These are phyloP conservation scores for Vitis rotundifolia DNA, from an alignment of 164 flowering plant species.

Conservation along the genomic window DNA sequence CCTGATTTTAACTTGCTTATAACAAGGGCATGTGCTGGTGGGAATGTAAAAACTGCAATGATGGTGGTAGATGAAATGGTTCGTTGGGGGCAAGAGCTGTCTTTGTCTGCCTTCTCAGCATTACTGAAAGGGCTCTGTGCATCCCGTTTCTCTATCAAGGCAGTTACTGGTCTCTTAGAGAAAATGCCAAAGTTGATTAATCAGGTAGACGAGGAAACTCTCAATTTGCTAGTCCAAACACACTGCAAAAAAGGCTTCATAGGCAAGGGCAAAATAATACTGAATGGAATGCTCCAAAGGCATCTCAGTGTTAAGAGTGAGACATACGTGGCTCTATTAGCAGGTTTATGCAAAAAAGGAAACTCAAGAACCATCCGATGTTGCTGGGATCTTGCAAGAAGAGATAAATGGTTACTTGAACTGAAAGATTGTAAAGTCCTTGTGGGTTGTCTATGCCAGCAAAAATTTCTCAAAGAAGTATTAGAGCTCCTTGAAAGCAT, in stretches of 20 bases:
- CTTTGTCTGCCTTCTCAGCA: constrained; percentile 42
- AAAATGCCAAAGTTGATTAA: constrained; percentile 38
- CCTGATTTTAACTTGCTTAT: constrained; percentile 60
- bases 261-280: constrained; percentile 29
- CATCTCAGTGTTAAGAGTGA: constrained; percentile 29
- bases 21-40: constrained; percentile 34
- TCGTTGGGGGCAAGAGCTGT: constrained; percentile 68
- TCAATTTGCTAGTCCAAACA: constrained; percentile 59
- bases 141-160: constrained; percentile 31
- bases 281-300: constrained; percentile 51
- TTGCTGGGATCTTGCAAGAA: constrained; percentile 50
- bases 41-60: constrained; percentile 41
- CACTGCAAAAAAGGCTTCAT: constrained; percentile 43
- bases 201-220: constrained; percentile 54
- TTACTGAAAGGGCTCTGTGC: constrained; percentile 42
- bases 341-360: constrained; percentile 47
- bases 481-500: constrained; percentile 52
- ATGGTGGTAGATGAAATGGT: constrained; percentile 45
- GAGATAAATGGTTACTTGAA: constrained; percentile 55
- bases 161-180: constrained; percentile 37
- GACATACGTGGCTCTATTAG: constrained; percentile 48
- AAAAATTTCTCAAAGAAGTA: constrained; percentile 49
- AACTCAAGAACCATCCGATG: constrained; percentile 27
- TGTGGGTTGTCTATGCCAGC: constrained; percentile 40
- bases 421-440: constrained; percentile 42